These are phyloP conservation scores for Beauveria australis DNA, from an alignment of 2,329 filamentous ascomycete species.

Conservation along the genomic window DNA sequence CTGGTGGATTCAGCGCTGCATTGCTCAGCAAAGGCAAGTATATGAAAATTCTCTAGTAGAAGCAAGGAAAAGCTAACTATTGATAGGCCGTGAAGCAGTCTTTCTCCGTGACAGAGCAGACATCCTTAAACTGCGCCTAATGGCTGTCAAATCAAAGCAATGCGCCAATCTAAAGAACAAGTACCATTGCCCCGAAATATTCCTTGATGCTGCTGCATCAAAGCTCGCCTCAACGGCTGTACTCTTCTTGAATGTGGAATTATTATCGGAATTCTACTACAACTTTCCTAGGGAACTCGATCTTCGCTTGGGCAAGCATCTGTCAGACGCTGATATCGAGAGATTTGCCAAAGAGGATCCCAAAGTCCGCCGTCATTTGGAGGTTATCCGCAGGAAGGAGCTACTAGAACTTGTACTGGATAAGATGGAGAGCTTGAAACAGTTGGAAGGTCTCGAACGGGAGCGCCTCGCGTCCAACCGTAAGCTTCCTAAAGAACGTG, in stretches of 20 bases:
- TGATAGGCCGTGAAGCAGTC: slow-evolving; percentile 74
- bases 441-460: slow-evolving; percentile 69
- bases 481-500: slow-evolving; percentile 31
- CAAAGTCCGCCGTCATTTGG: slow-evolving; percentile 79
- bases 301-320: slow-evolving; percentile 69
- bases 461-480: slow-evolving; percentile 28
- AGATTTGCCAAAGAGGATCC: slow-evolving; percentile 88
- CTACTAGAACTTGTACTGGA: slow-evolving; percentile 84
- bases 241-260: slow-evolving; percentile 92
- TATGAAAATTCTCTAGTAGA: not conserved
- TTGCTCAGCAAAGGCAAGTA: slow-evolving; percentile 70
- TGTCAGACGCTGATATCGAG: slow-evolving; percentile 74
- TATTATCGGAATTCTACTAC: slow-evolving; percentile 95
- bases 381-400: slow-evolving; percentile 87
- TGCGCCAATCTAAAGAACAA: slow-evolving; percentile 80
- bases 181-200: slow-evolving; percentile 94
- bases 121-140: slow-evolving; percentile 80
- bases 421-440: slow-evolving; percentile 88
- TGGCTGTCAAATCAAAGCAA: slow-evolving; percentile 84
- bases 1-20: slow-evolving; percentile 86
- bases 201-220: slow-evolving; percentile 92
- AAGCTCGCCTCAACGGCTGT: slow-evolving; percentile 94
- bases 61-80: slow-evolving; percentile 19
- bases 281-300: slow-evolving; percentile 93
- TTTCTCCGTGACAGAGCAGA: slow-evolving; percentile 90